phyloP scores from a whole-genome alignment of 2,329 filamentous ascomycete species.

The Paecilomyces sp. region DNA sequence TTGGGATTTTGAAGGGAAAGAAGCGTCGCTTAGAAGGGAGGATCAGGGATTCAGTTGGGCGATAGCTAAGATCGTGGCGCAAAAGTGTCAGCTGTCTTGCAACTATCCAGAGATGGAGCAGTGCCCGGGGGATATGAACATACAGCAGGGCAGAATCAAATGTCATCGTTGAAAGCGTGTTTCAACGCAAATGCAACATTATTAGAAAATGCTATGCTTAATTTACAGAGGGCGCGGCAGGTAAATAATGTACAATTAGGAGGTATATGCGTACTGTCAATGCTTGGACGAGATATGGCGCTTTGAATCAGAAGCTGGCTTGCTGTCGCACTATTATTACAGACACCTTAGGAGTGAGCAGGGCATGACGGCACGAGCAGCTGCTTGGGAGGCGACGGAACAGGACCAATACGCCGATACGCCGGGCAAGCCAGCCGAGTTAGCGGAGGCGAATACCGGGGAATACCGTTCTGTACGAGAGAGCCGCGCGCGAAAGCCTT shows the following conservation, averaged over 20 bases:
- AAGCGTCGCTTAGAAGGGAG: constrained; percentile 56
- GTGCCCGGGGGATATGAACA: constrained; percentile 9
- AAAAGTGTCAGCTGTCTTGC: constrained; percentile 9
- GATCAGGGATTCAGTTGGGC: constrained; percentile 60
- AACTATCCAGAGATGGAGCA: constrained; percentile 5
- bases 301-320: not conserved
- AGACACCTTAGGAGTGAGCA: not conserved
- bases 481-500: not conserved
- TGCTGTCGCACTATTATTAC: not conserved
- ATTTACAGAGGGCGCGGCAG: constrained; percentile 7
- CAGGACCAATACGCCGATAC: constrained; percentile 3
- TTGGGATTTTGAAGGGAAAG: constrained; percentile 60
- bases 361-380: not conserved
- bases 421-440: not conserved
- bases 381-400: not conserved
- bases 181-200: constrained; percentile 25
- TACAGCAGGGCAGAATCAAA: constrained; percentile 33
- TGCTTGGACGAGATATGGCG: not conserved
- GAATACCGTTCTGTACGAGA: not conserved
- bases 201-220: constrained; percentile 11
- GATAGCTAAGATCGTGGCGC: constrained; percentile 43
- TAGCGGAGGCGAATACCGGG: not conserved
- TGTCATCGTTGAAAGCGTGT: constrained; percentile 29
- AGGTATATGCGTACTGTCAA: not conserved
- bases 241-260: not conserved